Percentiles rank a stretch among this genome's conserved stretches.
Evolutionary conservation across 2,329 filamentous ascomycete species (phyloP).

Genomic region (Pochonia chlamydosporia): DNA sequence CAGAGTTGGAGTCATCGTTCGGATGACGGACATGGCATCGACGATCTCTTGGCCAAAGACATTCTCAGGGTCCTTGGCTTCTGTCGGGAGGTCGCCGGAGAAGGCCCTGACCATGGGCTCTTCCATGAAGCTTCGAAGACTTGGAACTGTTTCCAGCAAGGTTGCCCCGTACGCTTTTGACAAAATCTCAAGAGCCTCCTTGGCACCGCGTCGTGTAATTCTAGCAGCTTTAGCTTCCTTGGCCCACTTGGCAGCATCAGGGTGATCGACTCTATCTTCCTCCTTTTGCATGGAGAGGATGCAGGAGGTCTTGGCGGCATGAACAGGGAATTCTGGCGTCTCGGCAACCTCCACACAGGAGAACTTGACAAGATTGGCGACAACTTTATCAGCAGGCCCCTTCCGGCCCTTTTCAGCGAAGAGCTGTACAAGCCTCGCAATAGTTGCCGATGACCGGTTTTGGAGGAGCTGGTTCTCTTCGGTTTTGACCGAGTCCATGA

Average conservation of each 20-base stretch:
- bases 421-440: constrained; percentile 78
- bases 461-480: constrained; percentile 91
- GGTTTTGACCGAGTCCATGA: constrained; percentile 97
- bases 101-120: constrained; percentile 73
- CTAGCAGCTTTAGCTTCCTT: constrained; percentile 82
- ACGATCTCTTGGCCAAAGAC: constrained; percentile 86
- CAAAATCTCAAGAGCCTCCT: constrained; percentile 87
- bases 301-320: constrained; percentile 69
- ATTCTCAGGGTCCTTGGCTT: constrained; percentile 67
- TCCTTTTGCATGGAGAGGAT: constrained; percentile 96
- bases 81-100: constrained; percentile 60
- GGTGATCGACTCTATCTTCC: constrained; percentile 88
- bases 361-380: constrained; percentile 93
- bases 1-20: constrained; percentile 89
- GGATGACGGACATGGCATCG: constrained; percentile 86
- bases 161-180: constrained; percentile 71
- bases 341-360: constrained; percentile 97
- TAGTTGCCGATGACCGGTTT: constrained; percentile 75
- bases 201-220: constrained; percentile 87
- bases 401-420: constrained; percentile 76
- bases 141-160: constrained; percentile 79
- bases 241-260: constrained; percentile 85
- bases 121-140: constrained; percentile 75
- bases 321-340: constrained; percentile 88
- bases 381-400: constrained; percentile 90